phyloP scores from a whole-genome alignment of 345 rosid genomes.

The Gossypium sturtianum region DNA sequence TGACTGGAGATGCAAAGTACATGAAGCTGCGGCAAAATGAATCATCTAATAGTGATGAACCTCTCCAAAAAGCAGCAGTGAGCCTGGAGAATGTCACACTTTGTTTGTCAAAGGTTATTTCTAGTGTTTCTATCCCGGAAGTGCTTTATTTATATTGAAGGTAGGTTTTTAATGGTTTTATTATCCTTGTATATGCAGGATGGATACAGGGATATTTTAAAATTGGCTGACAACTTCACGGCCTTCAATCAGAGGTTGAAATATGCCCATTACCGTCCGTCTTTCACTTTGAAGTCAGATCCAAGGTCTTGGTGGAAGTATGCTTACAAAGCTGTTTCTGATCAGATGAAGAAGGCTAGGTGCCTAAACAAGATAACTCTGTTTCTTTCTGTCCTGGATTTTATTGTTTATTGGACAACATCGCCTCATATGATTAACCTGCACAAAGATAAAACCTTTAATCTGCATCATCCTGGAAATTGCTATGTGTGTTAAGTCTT shows the following conservation, averaged over 20 bases:
- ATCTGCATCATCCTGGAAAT: background rate
- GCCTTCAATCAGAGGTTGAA: conserved; percentile 82
- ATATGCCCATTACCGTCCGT: conserved; percentile 84
- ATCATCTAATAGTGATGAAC: conserved; percentile 35
- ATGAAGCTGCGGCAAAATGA: conserved; percentile 44
- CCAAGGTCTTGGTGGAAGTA: conserved; percentile 96
- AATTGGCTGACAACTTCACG: conserved; percentile 87
- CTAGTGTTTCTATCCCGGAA: conserved; percentile 10
- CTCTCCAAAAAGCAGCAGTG: conserved; percentile 74
- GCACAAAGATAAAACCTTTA: background rate
- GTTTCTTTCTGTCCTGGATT: background rate
- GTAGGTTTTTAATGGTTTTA: conserved; percentile 17
- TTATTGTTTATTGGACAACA: background rate
- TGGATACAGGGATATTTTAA: conserved; percentile 77
- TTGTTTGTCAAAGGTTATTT: conserved; percentile 77
- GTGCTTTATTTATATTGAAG: conserved; percentile 11
- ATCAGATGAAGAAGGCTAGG: conserved; percentile 83
- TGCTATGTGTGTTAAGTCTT: background rate
- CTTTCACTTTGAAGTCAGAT: conserved; percentile 52
- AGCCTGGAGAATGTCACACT: conserved; percentile 90
- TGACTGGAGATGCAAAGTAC: conserved; percentile 84
- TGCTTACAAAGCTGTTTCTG: conserved; percentile 75
- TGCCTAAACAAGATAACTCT: conserved; percentile 19
- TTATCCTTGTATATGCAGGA: conserved; percentile 46
- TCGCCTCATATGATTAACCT: background rate